A percentile compares a stretch with the other conserved stretches of the same genome.
These are phyloP conservation scores for Kondoa subrosea DNA, from an alignment of 768 basidiomycete species.

Conservation along the genomic window DNA sequence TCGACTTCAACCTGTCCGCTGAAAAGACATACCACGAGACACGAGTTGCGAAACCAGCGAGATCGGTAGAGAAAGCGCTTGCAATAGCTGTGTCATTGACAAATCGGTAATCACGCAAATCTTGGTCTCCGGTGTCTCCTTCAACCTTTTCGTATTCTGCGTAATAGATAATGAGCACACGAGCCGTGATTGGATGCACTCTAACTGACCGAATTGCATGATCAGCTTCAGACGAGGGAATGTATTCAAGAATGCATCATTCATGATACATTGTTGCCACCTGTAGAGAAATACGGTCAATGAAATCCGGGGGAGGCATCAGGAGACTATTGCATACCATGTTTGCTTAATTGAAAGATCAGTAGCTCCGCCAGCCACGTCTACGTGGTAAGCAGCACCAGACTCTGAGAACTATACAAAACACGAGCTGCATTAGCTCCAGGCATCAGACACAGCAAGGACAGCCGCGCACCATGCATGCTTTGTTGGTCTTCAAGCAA, in stretches of 20 bases:
- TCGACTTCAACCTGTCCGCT: not conserved
- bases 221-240: constrained; percentile 28
- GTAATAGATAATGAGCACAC: not conserved
- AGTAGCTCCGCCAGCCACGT: constrained; percentile 13
- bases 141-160: constrained; percentile 29
- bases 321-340: constrained; percentile 16
- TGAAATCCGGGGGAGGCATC: not conserved
- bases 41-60: constrained; percentile 18
- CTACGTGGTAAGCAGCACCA: constrained; percentile 27
- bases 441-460: not conserved
- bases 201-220: constrained; percentile 26
- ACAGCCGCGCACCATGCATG: constrained; percentile 25
- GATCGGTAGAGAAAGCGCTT: constrained; percentile 18
- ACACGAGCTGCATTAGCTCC: not conserved
- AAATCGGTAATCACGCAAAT: constrained; percentile 26
- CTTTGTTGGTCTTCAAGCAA: constrained; percentile 24
- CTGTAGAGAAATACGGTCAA: constrained; percentile 3
- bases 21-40: constrained; percentile 20
- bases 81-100: constrained; percentile 25
- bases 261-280: constrained; percentile 26
- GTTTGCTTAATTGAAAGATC: constrained; percentile 20
- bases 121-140: constrained; percentile 19
- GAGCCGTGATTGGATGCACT: not conserved
- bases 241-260: constrained; percentile 20
- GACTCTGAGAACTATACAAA: constrained; percentile 24